These are phyloP conservation scores for Chenopodium formosanum DNA, from an alignment of 148 eudicot species.

Conservation along the genomic window DNA sequence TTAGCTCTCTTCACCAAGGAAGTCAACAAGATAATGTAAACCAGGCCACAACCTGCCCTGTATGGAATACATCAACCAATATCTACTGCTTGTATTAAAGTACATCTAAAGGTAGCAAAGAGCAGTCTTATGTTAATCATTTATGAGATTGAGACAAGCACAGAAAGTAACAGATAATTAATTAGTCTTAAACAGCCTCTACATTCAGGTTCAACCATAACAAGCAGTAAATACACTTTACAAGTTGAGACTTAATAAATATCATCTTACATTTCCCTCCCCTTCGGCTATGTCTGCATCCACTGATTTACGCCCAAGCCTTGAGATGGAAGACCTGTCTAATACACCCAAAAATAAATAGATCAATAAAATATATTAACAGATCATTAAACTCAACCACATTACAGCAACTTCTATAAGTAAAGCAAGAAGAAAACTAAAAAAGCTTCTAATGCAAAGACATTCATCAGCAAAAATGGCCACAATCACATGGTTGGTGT, in stretches of 20 bases:
- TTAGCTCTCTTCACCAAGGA: not conserved
- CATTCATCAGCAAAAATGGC: not conserved
- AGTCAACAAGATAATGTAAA: not conserved
- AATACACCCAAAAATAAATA: constrained; percentile 10
- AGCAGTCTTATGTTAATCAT: not conserved
- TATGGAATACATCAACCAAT: not conserved
- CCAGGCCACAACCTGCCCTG: not conserved
- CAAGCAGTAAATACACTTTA: not conserved
- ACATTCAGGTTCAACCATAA: not conserved
- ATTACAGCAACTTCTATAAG: not conserved
- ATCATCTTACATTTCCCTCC: constrained; percentile 62
- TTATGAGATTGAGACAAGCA: no score
- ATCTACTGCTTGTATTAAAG: not conserved
- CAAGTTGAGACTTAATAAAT: not conserved
- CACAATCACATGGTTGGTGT: not conserved
- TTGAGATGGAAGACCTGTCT: constrained; percentile 41
- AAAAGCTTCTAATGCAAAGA: not conserved
- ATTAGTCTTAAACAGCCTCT: not conserved
- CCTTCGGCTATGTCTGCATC: constrained; percentile 32
- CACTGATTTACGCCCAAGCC: constrained; percentile 29
- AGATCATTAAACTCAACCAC: not conserved
- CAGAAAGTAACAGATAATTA: not conserved
- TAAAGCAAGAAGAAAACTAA: not conserved
- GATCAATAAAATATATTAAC: not conserved
- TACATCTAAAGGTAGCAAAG: not conserved